A percentile compares a stretch with the other conserved stretches of the same genome.
These are phyloP conservation scores for Tetratostichococcus sp. DNA, from an alignment of 139 green algal genomes.

Conservation along the genomic window DNA sequence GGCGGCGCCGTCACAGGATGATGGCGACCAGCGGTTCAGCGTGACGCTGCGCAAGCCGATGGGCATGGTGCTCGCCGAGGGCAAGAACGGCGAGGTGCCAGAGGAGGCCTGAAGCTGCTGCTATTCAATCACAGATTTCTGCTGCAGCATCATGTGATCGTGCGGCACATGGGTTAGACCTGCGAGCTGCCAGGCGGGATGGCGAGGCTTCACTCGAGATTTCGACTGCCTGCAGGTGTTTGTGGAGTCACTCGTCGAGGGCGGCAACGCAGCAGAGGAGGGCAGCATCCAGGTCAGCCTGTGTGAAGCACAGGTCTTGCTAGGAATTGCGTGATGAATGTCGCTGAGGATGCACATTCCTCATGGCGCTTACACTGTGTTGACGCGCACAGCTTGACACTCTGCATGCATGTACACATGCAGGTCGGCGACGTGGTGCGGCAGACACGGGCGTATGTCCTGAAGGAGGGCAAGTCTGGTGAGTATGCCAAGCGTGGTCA, in stretches of 20 bases:
- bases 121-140: too few species aligned
- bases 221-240: slow-evolving; percentile 22
- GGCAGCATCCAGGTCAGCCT: background rate
- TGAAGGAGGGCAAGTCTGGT: slow-evolving; percentile 58
- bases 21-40: slow-evolving; percentile 5
- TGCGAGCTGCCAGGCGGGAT: too few species aligned
- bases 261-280: slow-evolving; percentile 30
- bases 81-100: slow-evolving; percentile 1
- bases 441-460: slow-evolving; percentile 26
- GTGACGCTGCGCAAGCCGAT: slow-evolving; percentile 37
- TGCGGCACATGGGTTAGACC: too few species aligned
- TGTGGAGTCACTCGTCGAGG: slow-evolving; percentile 41
- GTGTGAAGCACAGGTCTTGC: too few species aligned
- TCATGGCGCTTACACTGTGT: too few species aligned
- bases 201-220: too few species aligned
- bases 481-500: slow-evolving; percentile 49
- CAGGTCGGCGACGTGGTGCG: slow-evolving; percentile 19
- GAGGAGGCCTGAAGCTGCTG: too few species aligned
- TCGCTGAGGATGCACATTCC: too few species aligned
- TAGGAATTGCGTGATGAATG: too few species aligned
- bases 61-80: slow-evolving; percentile 33
- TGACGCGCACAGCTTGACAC: too few species aligned
- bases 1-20: background rate
- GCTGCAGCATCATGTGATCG: too few species aligned
- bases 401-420: too few species aligned